Conservation (phyloP, 805 yeast genomes). For the Pichia nakasei region DNA sequence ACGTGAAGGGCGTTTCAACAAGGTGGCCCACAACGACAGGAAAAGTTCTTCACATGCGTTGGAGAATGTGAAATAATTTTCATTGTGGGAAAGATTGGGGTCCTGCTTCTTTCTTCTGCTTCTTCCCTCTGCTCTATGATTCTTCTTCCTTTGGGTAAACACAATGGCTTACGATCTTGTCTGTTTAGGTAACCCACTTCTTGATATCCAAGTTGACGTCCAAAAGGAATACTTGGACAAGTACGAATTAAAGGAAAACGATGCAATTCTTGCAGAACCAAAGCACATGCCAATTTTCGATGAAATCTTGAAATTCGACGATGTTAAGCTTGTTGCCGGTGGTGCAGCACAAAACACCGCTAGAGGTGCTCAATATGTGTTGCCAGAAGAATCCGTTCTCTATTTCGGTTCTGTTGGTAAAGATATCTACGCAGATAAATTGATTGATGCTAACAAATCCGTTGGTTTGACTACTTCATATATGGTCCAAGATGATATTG, state of each 20-base stretch:
- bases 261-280: slow-evolving; percentile 81
- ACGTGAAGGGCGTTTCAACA: too few relatives aligned
- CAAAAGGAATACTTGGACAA: slow-evolving; percentile 60
- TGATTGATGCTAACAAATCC: slow-evolving; percentile 70
- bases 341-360: slow-evolving; percentile 99
- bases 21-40: too few relatives aligned
- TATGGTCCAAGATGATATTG: slow-evolving; percentile 64
- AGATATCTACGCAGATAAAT: slow-evolving; percentile 76
- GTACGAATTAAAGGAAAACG: slow-evolving; percentile 81
- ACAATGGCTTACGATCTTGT: slow-evolving; percentile 59
- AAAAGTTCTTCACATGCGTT: too few relatives aligned
- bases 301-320: slow-evolving; percentile 57
- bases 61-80: too few relatives aligned
- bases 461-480: slow-evolving; percentile 88
- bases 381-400: slow-evolving; percentile 74
- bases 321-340: slow-evolving; percentile 79
- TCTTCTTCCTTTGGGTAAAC: background rate
- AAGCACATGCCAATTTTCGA: slow-evolving; percentile 79
- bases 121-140: background rate
- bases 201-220: slow-evolving; percentile 78
- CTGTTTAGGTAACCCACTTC: slow-evolving; percentile 83
- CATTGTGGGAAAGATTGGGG: too few relatives aligned
- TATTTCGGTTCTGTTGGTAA: slow-evolving; percentile 96
- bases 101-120: background rate
- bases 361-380: slow-evolving; percentile 91